phyloP scores from a whole-genome alignment of 148 eudicot species.

The Euryodendron excelsum region DNA sequence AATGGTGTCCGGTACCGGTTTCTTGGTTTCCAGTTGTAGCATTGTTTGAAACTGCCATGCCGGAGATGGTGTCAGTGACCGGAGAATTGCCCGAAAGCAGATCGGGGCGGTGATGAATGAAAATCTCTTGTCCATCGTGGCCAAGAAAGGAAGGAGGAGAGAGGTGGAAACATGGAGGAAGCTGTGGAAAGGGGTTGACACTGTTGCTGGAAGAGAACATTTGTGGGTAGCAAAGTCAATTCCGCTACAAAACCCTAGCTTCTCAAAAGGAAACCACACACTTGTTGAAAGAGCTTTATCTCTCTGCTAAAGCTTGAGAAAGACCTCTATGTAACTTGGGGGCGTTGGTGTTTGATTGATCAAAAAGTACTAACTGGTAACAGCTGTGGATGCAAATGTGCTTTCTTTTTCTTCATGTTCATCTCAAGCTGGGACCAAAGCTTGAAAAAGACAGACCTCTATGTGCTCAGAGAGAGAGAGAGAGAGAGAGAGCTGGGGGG shows the following conservation, averaged over 20 bases:
- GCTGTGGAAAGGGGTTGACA: background rate
- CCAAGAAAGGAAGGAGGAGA: constrained; percentile 2
- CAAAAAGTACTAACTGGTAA: too few relatives aligned
- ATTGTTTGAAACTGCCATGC: background rate
- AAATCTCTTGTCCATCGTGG: background rate
- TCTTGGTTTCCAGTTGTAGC: background rate
- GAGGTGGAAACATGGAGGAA: constrained; percentile 4
- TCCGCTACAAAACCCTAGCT: background rate
- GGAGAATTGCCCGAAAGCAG: background rate
- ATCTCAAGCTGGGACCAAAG: too few relatives aligned
- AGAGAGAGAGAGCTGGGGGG: too few relatives aligned
- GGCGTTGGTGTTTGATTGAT: background rate
- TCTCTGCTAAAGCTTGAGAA: too few relatives aligned
- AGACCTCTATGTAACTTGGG: background rate
- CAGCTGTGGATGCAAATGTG: too few relatives aligned
- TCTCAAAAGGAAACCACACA: background rate
- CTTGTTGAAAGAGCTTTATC: background rate
- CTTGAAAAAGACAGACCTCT: too few relatives aligned
- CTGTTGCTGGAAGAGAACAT: constrained; percentile 15
- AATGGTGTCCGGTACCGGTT: background rate
- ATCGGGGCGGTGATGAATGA: constrained; percentile 7
- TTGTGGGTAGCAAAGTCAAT: background rate
- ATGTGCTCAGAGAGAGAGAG: too few relatives aligned
- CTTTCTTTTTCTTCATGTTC: too few relatives aligned
- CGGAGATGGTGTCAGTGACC: background rate